Conservation (phyloP, 768 basidiomycete species). For the Leccinum boreale region DNA sequence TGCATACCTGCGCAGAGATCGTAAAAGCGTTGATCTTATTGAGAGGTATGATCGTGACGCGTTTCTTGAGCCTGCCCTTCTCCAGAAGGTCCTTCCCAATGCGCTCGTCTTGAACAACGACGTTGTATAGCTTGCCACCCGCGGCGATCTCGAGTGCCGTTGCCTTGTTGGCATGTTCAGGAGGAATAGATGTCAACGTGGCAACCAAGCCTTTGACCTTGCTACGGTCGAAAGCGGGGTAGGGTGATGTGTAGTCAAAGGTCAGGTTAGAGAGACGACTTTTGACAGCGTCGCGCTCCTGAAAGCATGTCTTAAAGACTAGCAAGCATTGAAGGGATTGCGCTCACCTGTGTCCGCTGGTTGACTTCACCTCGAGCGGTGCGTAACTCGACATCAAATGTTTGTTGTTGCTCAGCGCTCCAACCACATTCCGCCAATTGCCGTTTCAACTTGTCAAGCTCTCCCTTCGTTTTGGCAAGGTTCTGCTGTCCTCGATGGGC, state of each 20-base stretch:
- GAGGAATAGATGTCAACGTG: slow-evolving; percentile 73
- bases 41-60: slow-evolving; percentile 91
- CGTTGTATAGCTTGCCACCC: slow-evolving; percentile 86
- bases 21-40: slow-evolving; percentile 79
- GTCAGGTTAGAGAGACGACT: slow-evolving; percentile 67
- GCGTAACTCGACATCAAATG: slow-evolving; percentile 47
- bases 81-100: slow-evolving; percentile 83
- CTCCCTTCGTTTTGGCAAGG: slow-evolving; percentile 53
- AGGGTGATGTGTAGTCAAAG: slow-evolving; percentile 79
- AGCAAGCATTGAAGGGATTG: not conserved
- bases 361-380: slow-evolving; percentile 54
- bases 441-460: slow-evolving; percentile 54
- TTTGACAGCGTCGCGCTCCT: slow-evolving; percentile 70
- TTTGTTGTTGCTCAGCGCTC: slow-evolving; percentile 71
- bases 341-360: slow-evolving; percentile 58
- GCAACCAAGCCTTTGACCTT: slow-evolving; percentile 93
- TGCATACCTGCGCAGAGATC: slow-evolving; percentile 46
- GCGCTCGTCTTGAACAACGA: slow-evolving; percentile 88
- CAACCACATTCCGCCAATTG: slow-evolving; percentile 65
- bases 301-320: slow-evolving; percentile 7
- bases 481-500: slow-evolving; percentile 72
- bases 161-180: slow-evolving; percentile 69
- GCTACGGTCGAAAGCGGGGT: slow-evolving; percentile 73
- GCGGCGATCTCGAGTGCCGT: slow-evolving; percentile 93
- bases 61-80: slow-evolving; percentile 73